These are phyloP conservation scores for Middelhovenomyces tepae DNA, from an alignment of 805 yeast species.

Conservation along the genomic window DNA sequence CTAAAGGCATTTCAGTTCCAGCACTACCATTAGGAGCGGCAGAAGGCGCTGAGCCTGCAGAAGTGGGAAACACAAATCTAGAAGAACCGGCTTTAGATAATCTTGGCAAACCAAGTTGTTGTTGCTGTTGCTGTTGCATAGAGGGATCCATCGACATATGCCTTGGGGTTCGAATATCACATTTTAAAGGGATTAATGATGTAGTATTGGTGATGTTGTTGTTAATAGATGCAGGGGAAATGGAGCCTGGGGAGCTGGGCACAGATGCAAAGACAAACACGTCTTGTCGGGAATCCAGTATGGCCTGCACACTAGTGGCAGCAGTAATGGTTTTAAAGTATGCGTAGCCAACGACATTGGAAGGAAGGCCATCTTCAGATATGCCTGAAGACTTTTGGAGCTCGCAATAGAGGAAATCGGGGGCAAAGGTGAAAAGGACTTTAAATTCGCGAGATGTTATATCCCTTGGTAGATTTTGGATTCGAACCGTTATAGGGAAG, in stretches of 20 bases:
- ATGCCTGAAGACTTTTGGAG: slow-evolving; percentile 20
- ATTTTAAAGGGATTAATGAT: slow-evolving; percentile 7
- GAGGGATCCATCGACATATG: slow-evolving; percentile 1
- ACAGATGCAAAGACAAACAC: too few species aligned
- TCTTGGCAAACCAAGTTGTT: slow-evolving; percentile 1
- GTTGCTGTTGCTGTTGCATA: slow-evolving; percentile 5
- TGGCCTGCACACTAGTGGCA: slow-evolving; percentile 23
- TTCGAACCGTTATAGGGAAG: slow-evolving; percentile 19
- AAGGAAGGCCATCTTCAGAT: slow-evolving; percentile 19
- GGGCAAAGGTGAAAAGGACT: slow-evolving; percentile 32
- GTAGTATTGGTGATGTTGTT: slow-evolving; percentile 10
- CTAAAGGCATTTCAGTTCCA: slow-evolving; percentile 1
- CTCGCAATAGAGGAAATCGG: slow-evolving; percentile 28
- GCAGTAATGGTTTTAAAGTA: slow-evolving; percentile 23
- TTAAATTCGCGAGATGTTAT: slow-evolving; percentile 30
- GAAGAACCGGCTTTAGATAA: slow-evolving; percentile 2
- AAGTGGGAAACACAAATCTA: slow-evolving; percentile 6
- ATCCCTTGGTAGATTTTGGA: slow-evolving; percentile 30
- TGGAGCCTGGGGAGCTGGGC: too few species aligned
- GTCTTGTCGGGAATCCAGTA: slow-evolving; percentile 24
- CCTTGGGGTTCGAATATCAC: not conserved
- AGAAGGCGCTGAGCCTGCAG: slow-evolving; percentile 8
- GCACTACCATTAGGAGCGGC: slow-evolving; percentile 4
- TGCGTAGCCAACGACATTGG: slow-evolving; percentile 20
- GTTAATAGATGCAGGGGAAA: slow-evolving; percentile 5